Evolutionary conservation across 1,284 basidiomycete genomes (phyloP).

Genomic region (Rhodofomes roseus): DNA sequence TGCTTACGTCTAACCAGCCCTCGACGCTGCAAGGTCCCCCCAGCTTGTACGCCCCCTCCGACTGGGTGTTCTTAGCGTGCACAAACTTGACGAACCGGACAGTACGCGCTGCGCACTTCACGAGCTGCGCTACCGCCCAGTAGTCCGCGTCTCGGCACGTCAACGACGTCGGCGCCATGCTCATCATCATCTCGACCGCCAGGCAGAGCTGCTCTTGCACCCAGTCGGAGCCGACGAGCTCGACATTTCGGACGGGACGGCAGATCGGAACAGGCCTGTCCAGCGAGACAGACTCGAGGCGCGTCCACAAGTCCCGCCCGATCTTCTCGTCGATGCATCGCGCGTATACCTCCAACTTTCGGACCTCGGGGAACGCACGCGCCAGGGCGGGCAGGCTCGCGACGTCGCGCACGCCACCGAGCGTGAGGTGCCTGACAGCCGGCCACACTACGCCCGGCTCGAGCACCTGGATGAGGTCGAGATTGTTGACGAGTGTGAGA

Average conservation of each 20-base stretch:
- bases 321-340: not conserved
- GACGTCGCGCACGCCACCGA: not conserved
- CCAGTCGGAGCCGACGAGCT: not conserved
- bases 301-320: not conserved
- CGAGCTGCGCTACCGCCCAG: not conserved
- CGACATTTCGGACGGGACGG: not conserved
- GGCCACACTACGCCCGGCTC: not conserved
- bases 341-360: not conserved
- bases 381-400: not conserved
- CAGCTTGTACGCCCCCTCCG: not conserved
- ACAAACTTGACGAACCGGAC: not conserved
- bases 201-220: not conserved
- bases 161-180: not conserved
- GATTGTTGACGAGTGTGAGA: not conserved
- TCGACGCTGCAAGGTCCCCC: not conserved
- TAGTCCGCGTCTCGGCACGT: not conserved
- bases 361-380: conserved; percentile 1
- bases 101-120: not conserved
- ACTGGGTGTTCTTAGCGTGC: not conserved
- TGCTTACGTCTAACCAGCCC: not conserved
- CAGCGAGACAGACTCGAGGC: not conserved
- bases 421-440: not conserved
- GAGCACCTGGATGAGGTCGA: not conserved
- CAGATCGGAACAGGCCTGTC: not conserved
- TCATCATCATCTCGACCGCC: not conserved